A percentile compares a stretch with the other conserved stretches of the same genome.
Conservation (phyloP, 192 early-diverging fungal species). For the Coemansia sp. region DNA sequence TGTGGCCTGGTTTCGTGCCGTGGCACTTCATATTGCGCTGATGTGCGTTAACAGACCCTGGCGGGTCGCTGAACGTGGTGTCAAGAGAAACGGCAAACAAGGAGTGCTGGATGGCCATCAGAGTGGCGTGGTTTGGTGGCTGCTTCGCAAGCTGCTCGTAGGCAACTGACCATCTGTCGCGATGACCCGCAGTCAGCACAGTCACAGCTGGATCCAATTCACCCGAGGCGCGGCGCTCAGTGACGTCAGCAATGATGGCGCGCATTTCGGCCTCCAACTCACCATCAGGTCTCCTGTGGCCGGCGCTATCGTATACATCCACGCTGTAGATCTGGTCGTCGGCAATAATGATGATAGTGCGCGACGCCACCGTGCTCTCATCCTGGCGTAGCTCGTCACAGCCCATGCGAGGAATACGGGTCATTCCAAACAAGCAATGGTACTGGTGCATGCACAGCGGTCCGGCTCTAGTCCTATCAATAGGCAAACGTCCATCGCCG, state of each 20-base stretch:
- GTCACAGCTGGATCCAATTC: slow-evolving; percentile 60
- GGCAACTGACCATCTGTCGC: slow-evolving; percentile 78
- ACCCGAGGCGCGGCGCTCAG: slow-evolving; percentile 10
- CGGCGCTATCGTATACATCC: slow-evolving; percentile 60
- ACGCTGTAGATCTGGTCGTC: slow-evolving; percentile 81
- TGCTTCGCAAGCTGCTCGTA: slow-evolving; percentile 65
- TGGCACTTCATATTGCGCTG: slow-evolving; percentile 35
- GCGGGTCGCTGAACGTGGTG: slow-evolving; percentile 57
- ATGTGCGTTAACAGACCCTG: slow-evolving; percentile 26
- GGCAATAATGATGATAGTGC: slow-evolving; percentile 65
- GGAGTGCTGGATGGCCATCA: slow-evolving; percentile 67
- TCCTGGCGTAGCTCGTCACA: slow-evolving; percentile 66
- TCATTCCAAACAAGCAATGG: slow-evolving; percentile 71
- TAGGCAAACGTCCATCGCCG: slow-evolving; percentile 56
- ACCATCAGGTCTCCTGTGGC: slow-evolving; percentile 57
- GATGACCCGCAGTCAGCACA: slow-evolving; percentile 74
- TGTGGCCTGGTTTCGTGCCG: slow-evolving; percentile 60
- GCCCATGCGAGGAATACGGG: slow-evolving; percentile 74
- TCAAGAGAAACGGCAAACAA: slow-evolving; percentile 79
- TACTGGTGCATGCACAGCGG: slow-evolving; percentile 89
- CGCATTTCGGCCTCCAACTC: slow-evolving; percentile 74
- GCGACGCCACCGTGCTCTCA: slow-evolving; percentile 7
- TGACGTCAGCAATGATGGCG: slow-evolving; percentile 59
- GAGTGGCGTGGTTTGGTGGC: slow-evolving; percentile 60
- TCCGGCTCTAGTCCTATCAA: slow-evolving; percentile 67